Evolutionary conservation across 2,329 filamentous ascomycete species (phyloP), one percentile per base, ranked within the genome.

Genomic region (Grosmannia serpens): DNA sequence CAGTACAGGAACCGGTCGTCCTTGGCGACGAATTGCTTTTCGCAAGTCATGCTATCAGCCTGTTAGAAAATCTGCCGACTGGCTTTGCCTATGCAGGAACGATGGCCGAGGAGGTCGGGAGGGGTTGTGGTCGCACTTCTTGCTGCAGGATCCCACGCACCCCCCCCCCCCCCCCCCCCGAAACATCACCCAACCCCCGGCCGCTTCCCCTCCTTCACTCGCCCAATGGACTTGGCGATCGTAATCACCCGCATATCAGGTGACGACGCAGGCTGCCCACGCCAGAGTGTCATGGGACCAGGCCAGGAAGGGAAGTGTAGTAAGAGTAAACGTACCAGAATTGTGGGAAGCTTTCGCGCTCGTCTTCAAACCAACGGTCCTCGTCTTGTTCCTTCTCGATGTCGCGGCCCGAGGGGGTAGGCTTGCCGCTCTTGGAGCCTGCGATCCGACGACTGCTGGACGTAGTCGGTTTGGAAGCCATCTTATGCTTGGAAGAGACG

Each of bases 311-410:
- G 35, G 65, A 60, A 58, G 38, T 58, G 59, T 56, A 59, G 27
- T 51, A 59, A 59, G 56, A 57, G 63, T 49, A 49, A n/a, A 78
- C 81, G 59, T 77, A 86, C 83, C 83, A 86, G 66, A 76, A 85
- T 67, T 85, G 82, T 26, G 82, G 82, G 62, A 86, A 85, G 69
- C 78, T 83, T 66, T 85, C 82, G 58, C 80, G 74, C 65, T 83
- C 81, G 58, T 84, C 77, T 57, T 81, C 77, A 68, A 74, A 80
- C 67, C 74, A 75, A 54, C 70, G 72, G 41, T 79, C 77, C 59
- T 77, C 74, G 59, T 77, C 74, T 66, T 73, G 72, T 61, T 81
- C 75, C 60, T 73, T 73, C 64, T 82, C 78, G 29, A 77, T 73
- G 53, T 81, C 77, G 58, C 75, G 75, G 15, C 49, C 56, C 1